These are phyloP conservation scores for Starmera pachycereana DNA, from an alignment of 805 yeast species.

Conservation along the genomic window DNA sequence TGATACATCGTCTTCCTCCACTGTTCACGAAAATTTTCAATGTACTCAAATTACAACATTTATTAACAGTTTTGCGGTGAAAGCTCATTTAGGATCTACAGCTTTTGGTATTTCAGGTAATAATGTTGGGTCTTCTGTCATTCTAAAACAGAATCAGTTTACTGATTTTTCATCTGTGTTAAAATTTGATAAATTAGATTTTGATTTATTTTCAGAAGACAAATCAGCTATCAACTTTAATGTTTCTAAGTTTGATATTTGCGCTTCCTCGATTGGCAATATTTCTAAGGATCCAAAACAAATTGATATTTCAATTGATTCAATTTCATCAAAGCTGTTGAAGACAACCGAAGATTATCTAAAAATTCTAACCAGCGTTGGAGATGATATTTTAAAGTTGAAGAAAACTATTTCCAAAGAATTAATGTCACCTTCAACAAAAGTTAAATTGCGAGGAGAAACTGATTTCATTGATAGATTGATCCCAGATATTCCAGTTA, in stretches of 20 bases:
- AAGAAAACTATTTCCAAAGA: neutral
- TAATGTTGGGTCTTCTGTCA: neutral
- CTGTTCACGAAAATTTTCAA: neutral
- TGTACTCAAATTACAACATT: neutral
- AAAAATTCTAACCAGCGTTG: neutral
- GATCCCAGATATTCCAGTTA: neutral
- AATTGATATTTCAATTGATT: neutral
- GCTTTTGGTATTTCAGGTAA: neutral
- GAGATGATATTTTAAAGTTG: neutral
- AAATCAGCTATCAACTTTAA: neutral
- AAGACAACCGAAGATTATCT: neutral
- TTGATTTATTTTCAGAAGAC: neutral
- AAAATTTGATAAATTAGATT: neutral
- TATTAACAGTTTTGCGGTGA: neutral
- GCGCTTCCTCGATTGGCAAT: neutral
- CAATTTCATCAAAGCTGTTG: neutral
- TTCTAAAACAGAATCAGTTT: neutral
- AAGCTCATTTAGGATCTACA: neutral
- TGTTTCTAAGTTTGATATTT: neutral
- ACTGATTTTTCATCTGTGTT: neutral
- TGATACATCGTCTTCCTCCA: neutral
- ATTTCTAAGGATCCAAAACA: neutral
- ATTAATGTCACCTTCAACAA: neutral
- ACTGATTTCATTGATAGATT: neutral
- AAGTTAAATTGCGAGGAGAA: neutral